Percentiles rank a stretch among this genome's conserved stretches.
Conservation (phyloP, 345 rosid species). For the Populus tremula region DNA sequence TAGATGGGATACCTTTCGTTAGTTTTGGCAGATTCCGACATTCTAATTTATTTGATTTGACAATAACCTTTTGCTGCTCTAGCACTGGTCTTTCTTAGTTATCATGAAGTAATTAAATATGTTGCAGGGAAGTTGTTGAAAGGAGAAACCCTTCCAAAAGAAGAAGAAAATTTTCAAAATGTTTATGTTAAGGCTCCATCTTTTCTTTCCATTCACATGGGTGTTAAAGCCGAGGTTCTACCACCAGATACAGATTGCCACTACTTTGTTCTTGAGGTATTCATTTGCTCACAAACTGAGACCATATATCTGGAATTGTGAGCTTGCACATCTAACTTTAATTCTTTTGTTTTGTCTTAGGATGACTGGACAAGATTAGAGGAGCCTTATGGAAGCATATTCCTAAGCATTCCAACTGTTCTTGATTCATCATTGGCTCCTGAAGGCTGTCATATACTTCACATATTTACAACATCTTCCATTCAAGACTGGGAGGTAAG, state of each 20-base stretch:
- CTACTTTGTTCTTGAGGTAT: conserved; percentile 91
- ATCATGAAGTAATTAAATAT: background rate
- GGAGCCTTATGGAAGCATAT: conserved; percentile 87
- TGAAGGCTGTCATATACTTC: conserved; percentile 74
- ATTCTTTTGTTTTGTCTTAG: conserved; percentile 32
- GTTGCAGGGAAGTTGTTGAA: conserved; percentile 76
- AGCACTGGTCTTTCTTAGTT: background rate
- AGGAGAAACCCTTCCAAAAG: conserved; percentile 78
- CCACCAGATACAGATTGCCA: conserved; percentile 92
- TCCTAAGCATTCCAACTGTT: conserved; percentile 91
- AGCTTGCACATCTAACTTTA: background rate
- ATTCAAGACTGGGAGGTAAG: conserved; percentile 87
- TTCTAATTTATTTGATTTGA: conserved; percentile 3
- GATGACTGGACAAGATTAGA: conserved; percentile 72
- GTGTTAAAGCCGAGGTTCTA: conserved; percentile 78
- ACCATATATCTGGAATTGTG: background rate
- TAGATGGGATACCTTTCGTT: conserved; percentile 99
- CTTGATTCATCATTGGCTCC: conserved; percentile 92
- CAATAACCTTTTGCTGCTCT: background rate
- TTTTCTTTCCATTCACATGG: conserved; percentile 96
- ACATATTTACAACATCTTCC: conserved; percentile 81
- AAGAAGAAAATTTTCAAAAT: conserved; percentile 85
- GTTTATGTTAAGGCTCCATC: conserved; percentile 93
- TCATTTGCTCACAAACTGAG: conserved; percentile 10
- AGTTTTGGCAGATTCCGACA: conserved; percentile 25